Percentiles rank a stretch among this genome's conserved stretches.
Evolutionary conservation across 805 yeast species (phyloP).

Genomic region (Isabelozyma rhagii): DNA sequence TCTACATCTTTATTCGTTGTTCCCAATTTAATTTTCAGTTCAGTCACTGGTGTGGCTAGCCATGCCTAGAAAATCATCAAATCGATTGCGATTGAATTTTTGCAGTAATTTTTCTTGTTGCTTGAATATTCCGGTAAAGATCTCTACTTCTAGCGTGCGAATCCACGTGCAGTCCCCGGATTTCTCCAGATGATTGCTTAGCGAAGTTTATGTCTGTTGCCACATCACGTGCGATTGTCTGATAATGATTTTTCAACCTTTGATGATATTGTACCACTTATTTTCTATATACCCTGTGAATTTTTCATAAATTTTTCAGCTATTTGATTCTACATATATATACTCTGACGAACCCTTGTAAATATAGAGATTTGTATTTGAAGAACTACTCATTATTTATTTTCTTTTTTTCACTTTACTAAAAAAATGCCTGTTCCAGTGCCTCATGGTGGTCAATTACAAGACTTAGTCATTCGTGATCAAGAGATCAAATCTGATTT

Average conservation of each 20-base stretch:
- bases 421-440: slow-evolving; percentile 52
- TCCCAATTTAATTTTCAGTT: not conserved
- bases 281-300: not conserved
- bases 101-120: not conserved
- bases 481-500: slow-evolving; percentile 54
- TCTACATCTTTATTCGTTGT: not conserved
- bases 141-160: not conserved
- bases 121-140: not conserved
- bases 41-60: not conserved
- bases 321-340: slow-evolving; percentile 1
- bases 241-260: slow-evolving; percentile 4
- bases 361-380: not conserved
- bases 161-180: not conserved
- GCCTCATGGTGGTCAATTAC: slow-evolving; percentile 91
- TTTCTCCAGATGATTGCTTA: not conserved
- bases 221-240: slow-evolving; percentile 18
- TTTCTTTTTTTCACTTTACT: not conserved
- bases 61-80: not conserved
- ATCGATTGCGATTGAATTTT: not conserved
- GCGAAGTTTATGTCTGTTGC: not conserved
- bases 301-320: not conserved
- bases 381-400: not conserved
- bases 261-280: not conserved
- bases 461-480: slow-evolving; percentile 85
- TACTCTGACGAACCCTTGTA: not conserved